Conservation (phyloP, 1,139 yeast species). For the Yamadazyma atmosphaerica region DNA sequence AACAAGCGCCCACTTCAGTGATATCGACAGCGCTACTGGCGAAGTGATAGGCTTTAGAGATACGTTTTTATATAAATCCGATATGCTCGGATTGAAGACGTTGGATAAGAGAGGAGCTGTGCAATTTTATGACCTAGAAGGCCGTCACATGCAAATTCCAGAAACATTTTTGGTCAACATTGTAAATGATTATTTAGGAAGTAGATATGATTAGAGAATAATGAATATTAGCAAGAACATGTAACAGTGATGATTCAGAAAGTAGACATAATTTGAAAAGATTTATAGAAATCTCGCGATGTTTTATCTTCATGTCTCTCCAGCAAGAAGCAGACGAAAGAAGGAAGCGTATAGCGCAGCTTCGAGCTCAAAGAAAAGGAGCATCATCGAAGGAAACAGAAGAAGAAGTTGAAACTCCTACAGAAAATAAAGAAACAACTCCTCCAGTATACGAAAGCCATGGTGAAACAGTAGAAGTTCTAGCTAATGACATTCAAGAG, state of each 20-base stretch:
- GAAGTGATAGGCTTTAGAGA: conserved; percentile 45
- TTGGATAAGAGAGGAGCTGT: conserved; percentile 46
- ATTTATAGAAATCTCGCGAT: background rate
- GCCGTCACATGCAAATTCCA: conserved; percentile 66
- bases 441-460: background rate
- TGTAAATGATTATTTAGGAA: conserved; percentile 34
- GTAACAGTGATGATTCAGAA: too few relatives aligned
- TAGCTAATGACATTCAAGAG: conserved; percentile 25
- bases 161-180: conserved; percentile 46
- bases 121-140: conserved; percentile 53
- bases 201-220: too few relatives aligned
- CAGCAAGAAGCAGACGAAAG: conserved; percentile 14
- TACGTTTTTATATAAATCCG: conserved; percentile 50
- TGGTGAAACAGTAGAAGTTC: conserved; percentile 29
- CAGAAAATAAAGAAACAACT: background rate
- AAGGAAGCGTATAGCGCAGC: conserved; percentile 15
- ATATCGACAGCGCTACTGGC: conserved; percentile 47
- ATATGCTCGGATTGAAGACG: conserved; percentile 58
- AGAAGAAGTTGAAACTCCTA: background rate
- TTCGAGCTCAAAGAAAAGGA: conserved; percentile 13
- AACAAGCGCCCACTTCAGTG: conserved; percentile 69
- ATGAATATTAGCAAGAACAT: too few relatives aligned
- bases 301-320: conserved; percentile 1
- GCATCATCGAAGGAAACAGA: background rate
- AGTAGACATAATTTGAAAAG: background rate